Evolutionary conservation across 257 asterid genomes (phyloP), one percentile per base, ranked within the genome.

Genomic region (Petunia axillaris): DNA sequence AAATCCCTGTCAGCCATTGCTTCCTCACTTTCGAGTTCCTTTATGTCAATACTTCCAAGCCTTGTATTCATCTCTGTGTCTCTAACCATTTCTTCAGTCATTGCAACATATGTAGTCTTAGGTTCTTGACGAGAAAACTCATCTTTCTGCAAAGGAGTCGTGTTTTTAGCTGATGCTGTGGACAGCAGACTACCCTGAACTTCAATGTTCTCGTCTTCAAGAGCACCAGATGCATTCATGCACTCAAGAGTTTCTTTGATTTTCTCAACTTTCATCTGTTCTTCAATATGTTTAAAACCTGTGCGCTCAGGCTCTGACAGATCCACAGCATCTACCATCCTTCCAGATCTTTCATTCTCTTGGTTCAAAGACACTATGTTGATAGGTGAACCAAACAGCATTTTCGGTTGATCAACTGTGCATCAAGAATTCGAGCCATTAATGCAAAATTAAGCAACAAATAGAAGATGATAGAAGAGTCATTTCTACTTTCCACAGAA

Each of bases 321-420:
- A n/a, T 75, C 79, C 46, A 50, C 43, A 75, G 38, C 53, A 67
- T 37, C n/a, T 15, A n/a, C 80, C 37, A 74, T 79, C 75, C 74
- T 75, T 39, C 59, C 78, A 74, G 54, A 65, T 64, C 50, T 44
- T 76, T 77, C 77, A 60, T 70, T 82, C 53, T 9, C 75, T 64
- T 57, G 71, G 50, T 66, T 68, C 70, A 79, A 37, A 75, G 76
- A 14, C 46, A 5, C 73, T 55, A 50, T 40, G 68, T 83, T 85
- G 71, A 75, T 59, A 80, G 91, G 87, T 59, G 88, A 87, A 59
- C 85, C 87, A 68, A 82, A 86, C 60, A 87, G 78, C 74, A 78
- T 15, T 50, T 79, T 78, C 50, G 86, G 80, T 64, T 36, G 87
- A 84, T 87, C 80, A 58, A 83, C 91, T 88, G 79, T 84, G 79